Evolutionary conservation across 345 rosid species (phyloP).

Genomic region (Brassica juncea): DNA sequence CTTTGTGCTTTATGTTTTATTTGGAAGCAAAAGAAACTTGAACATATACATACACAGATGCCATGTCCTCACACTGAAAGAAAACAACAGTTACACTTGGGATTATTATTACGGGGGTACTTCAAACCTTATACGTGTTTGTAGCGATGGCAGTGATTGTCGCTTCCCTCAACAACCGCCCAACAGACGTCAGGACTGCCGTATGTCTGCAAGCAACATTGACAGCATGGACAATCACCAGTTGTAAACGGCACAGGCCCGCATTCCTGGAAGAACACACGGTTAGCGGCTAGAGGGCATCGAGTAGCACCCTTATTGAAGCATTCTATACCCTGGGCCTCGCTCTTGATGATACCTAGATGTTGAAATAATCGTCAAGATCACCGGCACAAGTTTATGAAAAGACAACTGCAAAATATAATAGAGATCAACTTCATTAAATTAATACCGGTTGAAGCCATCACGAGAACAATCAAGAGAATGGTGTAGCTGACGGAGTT

Average conservation of each 20-base stretch:
- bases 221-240: background rate
- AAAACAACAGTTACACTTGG: background rate
- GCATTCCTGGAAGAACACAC: background rate
- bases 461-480: constrained; percentile 5
- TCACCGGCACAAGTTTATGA: background rate
- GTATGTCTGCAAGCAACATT: background rate
- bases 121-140: background rate
- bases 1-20: background rate
- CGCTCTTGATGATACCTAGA: background rate
- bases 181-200: background rate
- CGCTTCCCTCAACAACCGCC: background rate
- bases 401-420: background rate
- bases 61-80: background rate
- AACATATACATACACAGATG: background rate
- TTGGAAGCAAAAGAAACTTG: background rate
- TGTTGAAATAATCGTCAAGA: background rate
- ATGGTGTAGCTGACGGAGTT: background rate
- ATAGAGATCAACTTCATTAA: background rate
- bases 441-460: background rate
- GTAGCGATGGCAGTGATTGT: background rate
- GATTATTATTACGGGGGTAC: background rate
- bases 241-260: background rate
- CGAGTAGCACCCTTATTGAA: background rate
- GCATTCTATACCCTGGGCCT: background rate
- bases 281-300: background rate